Conservation (phyloP, 2,329 filamentous ascomycete genomes). For the Claviceps maximensis region DNA sequence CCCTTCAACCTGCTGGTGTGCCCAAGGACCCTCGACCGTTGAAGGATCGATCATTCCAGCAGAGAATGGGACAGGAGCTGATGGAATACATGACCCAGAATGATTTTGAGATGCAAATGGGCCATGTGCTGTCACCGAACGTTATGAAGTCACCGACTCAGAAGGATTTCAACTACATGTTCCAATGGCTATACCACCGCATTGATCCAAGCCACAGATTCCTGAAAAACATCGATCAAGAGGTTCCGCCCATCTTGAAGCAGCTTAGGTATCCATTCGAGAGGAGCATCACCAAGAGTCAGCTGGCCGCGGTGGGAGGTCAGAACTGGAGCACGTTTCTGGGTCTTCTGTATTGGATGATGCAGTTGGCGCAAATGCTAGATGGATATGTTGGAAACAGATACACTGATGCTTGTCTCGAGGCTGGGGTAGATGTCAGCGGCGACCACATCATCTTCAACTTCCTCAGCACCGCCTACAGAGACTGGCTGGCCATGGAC, state of each 20-base stretch:
- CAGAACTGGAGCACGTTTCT: slow-evolving; percentile 96
- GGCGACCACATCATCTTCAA: slow-evolving; percentile 90
- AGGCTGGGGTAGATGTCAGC: slow-evolving; percentile 74
- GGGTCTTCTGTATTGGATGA: slow-evolving; percentile 94
- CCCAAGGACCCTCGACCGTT: slow-evolving; percentile 78
- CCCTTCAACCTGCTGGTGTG: slow-evolving; percentile 66
- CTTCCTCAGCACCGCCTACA: slow-evolving; percentile 80
- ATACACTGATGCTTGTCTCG: slow-evolving; percentile 83
- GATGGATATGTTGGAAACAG: slow-evolving; percentile 65
- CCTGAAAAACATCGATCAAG: slow-evolving; percentile 86
- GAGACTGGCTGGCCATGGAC: slow-evolving; percentile 86
- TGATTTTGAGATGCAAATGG: slow-evolving; percentile 97
- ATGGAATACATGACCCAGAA: slow-evolving; percentile 84
- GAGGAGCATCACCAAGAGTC: slow-evolving; percentile 89
- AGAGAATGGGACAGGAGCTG: slow-evolving; percentile 74
- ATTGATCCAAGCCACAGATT: slow-evolving; percentile 92
- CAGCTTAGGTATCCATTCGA: slow-evolving; percentile 92
- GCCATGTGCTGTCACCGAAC: slow-evolving; percentile 81
- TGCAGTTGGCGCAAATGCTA: slow-evolving; percentile 92
- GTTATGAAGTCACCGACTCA: slow-evolving; percentile 89
- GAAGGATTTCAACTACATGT: slow-evolving; percentile 96
- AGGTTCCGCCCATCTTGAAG: slow-evolving; percentile 84
- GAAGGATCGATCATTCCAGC: slow-evolving; percentile 67
- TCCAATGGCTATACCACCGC: slow-evolving; percentile 92
- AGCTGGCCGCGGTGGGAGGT: slow-evolving; percentile 85